phyloP scores from a whole-genome alignment of 768 basidiomycete genomes.

The Tephrocybe sp. region DNA sequence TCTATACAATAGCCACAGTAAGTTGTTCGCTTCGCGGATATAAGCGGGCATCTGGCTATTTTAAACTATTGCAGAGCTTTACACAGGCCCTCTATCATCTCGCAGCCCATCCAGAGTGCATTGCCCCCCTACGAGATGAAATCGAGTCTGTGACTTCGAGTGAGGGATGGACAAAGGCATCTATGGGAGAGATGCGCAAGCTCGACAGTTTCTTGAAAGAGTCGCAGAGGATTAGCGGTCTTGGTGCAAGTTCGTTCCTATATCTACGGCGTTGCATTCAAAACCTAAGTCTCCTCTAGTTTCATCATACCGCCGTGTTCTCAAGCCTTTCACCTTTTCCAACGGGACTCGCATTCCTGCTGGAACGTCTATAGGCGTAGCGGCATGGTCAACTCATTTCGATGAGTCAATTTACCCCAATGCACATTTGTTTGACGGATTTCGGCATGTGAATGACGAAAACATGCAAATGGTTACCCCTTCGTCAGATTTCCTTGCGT shows the following conservation, averaged over 20 bases:
- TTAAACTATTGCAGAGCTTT: slow-evolving; percentile 28
- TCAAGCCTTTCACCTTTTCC: slow-evolving; percentile 24
- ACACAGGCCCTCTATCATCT: slow-evolving; percentile 38
- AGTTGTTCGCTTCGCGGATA: slow-evolving; percentile 36
- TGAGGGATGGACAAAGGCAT: slow-evolving; percentile 37
- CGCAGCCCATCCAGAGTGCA: slow-evolving; percentile 31
- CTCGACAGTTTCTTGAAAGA: slow-evolving; percentile 47
- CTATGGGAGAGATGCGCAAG: slow-evolving; percentile 36
- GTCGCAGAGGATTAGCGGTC: slow-evolving; percentile 29
- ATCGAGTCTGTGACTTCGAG: slow-evolving; percentile 34
- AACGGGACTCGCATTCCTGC: slow-evolving; percentile 24
- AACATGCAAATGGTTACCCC: slow-evolving; percentile 32
- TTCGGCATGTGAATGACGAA: slow-evolving; percentile 37
- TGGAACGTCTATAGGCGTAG: slow-evolving; percentile 19
- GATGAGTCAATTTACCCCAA: slow-evolving; percentile 19
- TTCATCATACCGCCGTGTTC: slow-evolving; percentile 16
- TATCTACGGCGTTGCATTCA: not conserved
- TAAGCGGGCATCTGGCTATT: slow-evolving; percentile 20
- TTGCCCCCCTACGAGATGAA: slow-evolving; percentile 40
- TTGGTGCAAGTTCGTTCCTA: slow-evolving; percentile 24
- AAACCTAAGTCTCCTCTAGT: slow-evolving; percentile 10
- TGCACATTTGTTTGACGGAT: slow-evolving; percentile 37
- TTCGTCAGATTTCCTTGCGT: slow-evolving; percentile 27
- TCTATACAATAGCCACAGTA: slow-evolving; percentile 44
- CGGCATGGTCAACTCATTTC: slow-evolving; percentile 8